Conservation (phyloP, 257 asterid genomes). For the Misopates orontium region DNA sequence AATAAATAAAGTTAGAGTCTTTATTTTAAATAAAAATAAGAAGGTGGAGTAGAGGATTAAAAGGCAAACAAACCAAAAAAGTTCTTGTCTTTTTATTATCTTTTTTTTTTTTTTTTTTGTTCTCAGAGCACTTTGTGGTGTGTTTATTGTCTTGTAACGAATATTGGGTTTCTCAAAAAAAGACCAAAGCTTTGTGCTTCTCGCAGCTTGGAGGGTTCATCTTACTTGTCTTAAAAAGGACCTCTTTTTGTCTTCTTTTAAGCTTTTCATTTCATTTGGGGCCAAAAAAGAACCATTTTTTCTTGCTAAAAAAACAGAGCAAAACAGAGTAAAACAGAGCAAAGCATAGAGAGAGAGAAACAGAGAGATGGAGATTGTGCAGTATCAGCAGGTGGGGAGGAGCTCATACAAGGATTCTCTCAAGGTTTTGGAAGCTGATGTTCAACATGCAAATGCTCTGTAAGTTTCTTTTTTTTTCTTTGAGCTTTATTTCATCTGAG, state of each 20-base stretch:
- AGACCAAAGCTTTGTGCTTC: slow-evolving; percentile 38
- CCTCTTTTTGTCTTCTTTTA: slow-evolving; percentile 26
- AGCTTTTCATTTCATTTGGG: background rate
- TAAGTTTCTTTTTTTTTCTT: slow-evolving; percentile 36
- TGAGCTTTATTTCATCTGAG: slow-evolving; percentile 16
- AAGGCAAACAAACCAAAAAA: slow-evolving; percentile 24
- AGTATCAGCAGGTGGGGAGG: slow-evolving; percentile 66
- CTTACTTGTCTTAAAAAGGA: slow-evolving; percentile 21
- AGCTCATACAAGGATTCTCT: slow-evolving; percentile 62
- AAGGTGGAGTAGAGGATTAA: slow-evolving; percentile 17
- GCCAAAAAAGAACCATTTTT: slow-evolving; percentile 12
- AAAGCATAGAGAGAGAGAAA: background rate
- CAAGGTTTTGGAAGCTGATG: slow-evolving; percentile 76
- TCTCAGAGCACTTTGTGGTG: slow-evolving; percentile 34
- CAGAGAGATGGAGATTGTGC: slow-evolving; percentile 60
- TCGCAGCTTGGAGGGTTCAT: slow-evolving; percentile 36
- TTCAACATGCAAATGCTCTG: slow-evolving; percentile 82
- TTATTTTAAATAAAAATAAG: slow-evolving; percentile 25
- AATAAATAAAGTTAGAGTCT: slow-evolving; percentile 32
- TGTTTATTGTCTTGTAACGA: slow-evolving; percentile 37
- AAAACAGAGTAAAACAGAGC: slow-evolving; percentile 20
- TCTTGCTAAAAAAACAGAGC: slow-evolving; percentile 27
- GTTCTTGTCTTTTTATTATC: slow-evolving; percentile 10
- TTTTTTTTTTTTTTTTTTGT: slow-evolving; percentile 27
- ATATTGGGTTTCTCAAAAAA: slow-evolving; percentile 31